phyloP scores from a whole-genome alignment of 495 filamentous ascomycete genomes.

The Xylaria curta region DNA sequence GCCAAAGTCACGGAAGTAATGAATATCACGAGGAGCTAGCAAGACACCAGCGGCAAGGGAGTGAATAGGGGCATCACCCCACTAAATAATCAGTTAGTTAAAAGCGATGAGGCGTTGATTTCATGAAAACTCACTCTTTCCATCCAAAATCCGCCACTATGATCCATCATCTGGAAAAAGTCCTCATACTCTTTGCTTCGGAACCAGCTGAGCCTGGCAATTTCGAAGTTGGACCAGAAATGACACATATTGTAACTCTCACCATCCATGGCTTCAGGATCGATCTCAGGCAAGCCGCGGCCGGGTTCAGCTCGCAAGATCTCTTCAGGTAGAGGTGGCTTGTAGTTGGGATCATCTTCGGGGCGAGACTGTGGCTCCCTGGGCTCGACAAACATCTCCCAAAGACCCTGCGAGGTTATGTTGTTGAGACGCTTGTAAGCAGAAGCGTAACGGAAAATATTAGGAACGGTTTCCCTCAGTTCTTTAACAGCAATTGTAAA shows the following conservation, averaged over 20 bases:
- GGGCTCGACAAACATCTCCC: slow-evolving; percentile 97
- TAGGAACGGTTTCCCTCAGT: slow-evolving; percentile 95
- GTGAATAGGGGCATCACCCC: slow-evolving; percentile 99
- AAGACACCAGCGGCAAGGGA: slow-evolving; percentile 93
- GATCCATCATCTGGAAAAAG: slow-evolving; percentile 99
- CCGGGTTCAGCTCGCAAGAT: slow-evolving; percentile 79
- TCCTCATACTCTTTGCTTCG: slow-evolving; percentile 95
- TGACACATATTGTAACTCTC: slow-evolving; percentile 99
- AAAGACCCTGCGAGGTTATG: slow-evolving; percentile 87
- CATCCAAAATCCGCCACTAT: slow-evolving; percentile 98
- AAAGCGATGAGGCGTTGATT: neutral
- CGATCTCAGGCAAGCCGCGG: slow-evolving; percentile 75
- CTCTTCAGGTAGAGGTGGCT: slow-evolving; percentile 81
- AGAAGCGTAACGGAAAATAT: slow-evolving; percentile 99
- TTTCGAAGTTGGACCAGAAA: slow-evolving; percentile 99
- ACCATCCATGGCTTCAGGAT: slow-evolving; percentile 94
- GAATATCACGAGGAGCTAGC: slow-evolving; percentile 81
- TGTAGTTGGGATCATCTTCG: slow-evolving; percentile 66
- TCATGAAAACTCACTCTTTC: slow-evolving; percentile 74
- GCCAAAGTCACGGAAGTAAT: slow-evolving; percentile 99
- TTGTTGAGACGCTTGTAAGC: slow-evolving; percentile 96
- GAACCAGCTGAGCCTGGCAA: slow-evolving; percentile 93
- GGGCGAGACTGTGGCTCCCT: slow-evolving; percentile 62
- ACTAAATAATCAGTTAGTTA: slow-evolving; percentile 59
- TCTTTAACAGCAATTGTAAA: slow-evolving; percentile 99